Percentiles rank a stretch among this genome's conserved stretches.
Evolutionary conservation across 305 asterid genomes (phyloP).

Genomic region (Fraxinus paxiana): DNA sequence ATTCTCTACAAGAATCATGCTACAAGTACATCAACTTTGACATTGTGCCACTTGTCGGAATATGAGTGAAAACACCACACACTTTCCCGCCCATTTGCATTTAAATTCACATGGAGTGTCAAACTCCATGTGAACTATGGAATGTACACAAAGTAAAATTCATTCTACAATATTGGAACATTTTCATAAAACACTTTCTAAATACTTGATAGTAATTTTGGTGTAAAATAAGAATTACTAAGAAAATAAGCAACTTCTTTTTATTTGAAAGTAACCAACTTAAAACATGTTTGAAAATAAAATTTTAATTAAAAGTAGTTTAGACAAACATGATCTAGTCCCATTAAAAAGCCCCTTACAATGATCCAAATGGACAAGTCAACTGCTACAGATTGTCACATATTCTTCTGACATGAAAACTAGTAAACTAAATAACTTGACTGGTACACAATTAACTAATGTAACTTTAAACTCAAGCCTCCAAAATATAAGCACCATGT

Average conservation of each 20-base stretch:
- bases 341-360: not conserved
- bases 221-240: not conserved
- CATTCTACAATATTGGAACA: too few relatives aligned
- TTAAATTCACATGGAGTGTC: too few relatives aligned
- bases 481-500: not conserved
- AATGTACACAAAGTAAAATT: too few relatives aligned
- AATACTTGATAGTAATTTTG: not conserved
- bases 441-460: not conserved
- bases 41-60: too few relatives aligned
- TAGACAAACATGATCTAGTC: not conserved
- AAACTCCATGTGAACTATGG: too few relatives aligned
- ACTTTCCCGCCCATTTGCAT: too few relatives aligned
- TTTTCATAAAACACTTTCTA: not conserved
- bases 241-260: too few relatives aligned
- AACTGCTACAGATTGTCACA: not conserved
- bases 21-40: too few relatives aligned
- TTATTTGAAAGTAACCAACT: not conserved
- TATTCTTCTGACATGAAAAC: not conserved
- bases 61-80: too few relatives aligned
- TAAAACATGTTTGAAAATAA: not conserved
- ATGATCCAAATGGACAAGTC: not conserved
- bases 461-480: not conserved
- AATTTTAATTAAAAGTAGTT: not conserved
- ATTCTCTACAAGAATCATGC: too few relatives aligned
- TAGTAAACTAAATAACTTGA: not conserved